Base-by-base conservation (phyloP, 73 alveolate genomes). In the Symbiodinium natans region DNA sequence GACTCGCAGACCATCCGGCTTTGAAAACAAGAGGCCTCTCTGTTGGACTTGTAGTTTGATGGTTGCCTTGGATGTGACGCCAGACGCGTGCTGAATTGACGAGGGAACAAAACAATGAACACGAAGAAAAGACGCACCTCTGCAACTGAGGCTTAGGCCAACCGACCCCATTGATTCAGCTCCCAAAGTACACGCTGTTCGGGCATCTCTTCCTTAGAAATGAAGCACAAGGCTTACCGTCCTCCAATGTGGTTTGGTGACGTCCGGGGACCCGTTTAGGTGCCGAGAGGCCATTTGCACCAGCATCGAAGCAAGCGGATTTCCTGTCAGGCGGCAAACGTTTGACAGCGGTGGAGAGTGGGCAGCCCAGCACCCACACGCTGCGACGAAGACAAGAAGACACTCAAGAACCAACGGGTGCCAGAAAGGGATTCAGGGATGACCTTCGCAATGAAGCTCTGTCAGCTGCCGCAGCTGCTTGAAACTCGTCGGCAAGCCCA, bases 171-270 rank as follows among this genome's bases (percentile, higher is more conserved):
- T 48, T 90, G 97, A 41, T 90, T 90, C 97, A 90, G 77, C 83
- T 90, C 97, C 97, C 97, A 90, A 0, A 90, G 97, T 7, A 73
- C 41, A 1, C 97, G 97, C 52, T 90, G 97, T 56, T 90, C 97
- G 27, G 77, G 80, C 10, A 73, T 41, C 38, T 89, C 95, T 19
- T 73, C 94, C 94, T 86, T 15, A 17, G 40, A 13, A 52, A 8
- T n/a, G 33, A 13, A n/a, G 29, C 80, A 2, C 80, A n/a, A 23
- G 23, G 31, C 59, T 46, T 21, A 46, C 25, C 1, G 59, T 2
- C 25, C 6, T 46, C 17, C 27, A 0, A 52, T 15, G 71, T 8
- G 3, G n/a, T n/a, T 52, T 15, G 23, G 71, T 29, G 71, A 52
- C 71, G 3, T 52, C 0, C 23, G 71, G 29, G 13, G 68, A 52